Evolutionary conservation across 2,329 filamentous ascomycete genomes (phyloP), one percentile per base, ranked within the genome.

Genomic region (Fusarium penzigii): DNA sequence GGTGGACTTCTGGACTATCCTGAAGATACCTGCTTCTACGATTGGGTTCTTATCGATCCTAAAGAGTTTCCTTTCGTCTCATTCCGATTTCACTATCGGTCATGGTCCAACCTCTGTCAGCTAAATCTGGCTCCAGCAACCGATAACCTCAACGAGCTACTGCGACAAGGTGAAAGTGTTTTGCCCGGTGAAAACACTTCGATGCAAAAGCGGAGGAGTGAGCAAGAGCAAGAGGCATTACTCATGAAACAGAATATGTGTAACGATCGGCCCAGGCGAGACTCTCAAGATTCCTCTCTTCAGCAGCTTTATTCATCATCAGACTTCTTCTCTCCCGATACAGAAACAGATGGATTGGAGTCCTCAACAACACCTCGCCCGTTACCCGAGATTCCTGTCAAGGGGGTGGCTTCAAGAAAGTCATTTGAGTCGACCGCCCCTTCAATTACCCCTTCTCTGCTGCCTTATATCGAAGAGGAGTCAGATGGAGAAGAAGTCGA

Each of bases 31-130:
- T 73, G 66, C 11, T 84, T 75, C 64, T 84, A 79, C 58, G 73
- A 81, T 56, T 85, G 78, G 68, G 66, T 73, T 41, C 68, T 85
- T 4, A 62, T 75, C 17, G 82, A 85, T 50, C 65, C 78, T 0
- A 78, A 73, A 48, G 76, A 83, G 41, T 70, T 65, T 2, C 82
- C 82, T 1, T 84, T 76, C 55, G 76, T 75, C 5, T 75, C 74
- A 0, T 85, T 84, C 53, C 73, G 73, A 25, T 82, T 84, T 54
- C 78, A 85, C 53, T 85, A 85, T 56, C 75, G 81, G 29, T 80
- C 78, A 7, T 78, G 74, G 75, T 69, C 73, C 10, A 76, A 74
- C 48, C 73, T 85, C 11, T 62, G 70, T 8, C 66, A 73, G 32
- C 70, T 83, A 10, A 79, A 78, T 48, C 66, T 85, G 5, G 73